phyloP scores from a whole-genome alignment of 345 rosid species.

The Litchi chinensis region DNA sequence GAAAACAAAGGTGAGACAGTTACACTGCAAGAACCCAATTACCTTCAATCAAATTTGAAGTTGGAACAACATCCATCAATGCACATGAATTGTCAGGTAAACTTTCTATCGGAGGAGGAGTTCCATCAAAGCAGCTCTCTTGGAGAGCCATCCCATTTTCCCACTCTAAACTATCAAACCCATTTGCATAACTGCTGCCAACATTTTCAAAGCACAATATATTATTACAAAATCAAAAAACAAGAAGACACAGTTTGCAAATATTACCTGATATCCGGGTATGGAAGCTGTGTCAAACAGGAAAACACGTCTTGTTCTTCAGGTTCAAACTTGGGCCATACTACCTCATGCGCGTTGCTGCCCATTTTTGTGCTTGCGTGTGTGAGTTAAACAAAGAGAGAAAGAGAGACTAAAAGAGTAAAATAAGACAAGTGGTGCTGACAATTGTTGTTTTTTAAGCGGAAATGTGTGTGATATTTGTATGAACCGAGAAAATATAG shows the following conservation, averaged over 20 bases:
- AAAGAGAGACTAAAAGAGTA: not conserved
- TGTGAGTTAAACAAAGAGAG: not conserved
- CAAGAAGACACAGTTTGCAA: not conserved
- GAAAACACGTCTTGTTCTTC: conserved; percentile 33
- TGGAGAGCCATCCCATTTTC: conserved; percentile 26
- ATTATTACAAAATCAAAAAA: not conserved
- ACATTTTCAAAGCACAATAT: not conserved
- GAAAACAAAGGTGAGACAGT: not conserved
- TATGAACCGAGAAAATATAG: not conserved
- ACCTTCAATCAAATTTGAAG: not conserved
- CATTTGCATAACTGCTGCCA: conserved; percentile 27
- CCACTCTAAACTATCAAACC: conserved; percentile 24
- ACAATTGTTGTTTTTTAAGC: not conserved
- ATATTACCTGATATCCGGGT: conserved; percentile 26
- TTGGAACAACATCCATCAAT: conserved; percentile 29
- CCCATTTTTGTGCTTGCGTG: not conserved
- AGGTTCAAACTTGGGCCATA: conserved; percentile 11
- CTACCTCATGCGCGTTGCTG: not conserved
- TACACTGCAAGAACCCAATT: not conserved
- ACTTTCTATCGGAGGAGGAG: conserved; percentile 33
- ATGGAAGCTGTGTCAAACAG: conserved; percentile 23
- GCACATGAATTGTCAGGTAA: conserved; percentile 8
- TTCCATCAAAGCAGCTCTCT: conserved; percentile 23
- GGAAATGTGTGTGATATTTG: not conserved
- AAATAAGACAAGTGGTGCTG: not conserved